Conservation (phyloP, 2,329 filamentous ascomycete species). For the Colletotrichum sp. region DNA sequence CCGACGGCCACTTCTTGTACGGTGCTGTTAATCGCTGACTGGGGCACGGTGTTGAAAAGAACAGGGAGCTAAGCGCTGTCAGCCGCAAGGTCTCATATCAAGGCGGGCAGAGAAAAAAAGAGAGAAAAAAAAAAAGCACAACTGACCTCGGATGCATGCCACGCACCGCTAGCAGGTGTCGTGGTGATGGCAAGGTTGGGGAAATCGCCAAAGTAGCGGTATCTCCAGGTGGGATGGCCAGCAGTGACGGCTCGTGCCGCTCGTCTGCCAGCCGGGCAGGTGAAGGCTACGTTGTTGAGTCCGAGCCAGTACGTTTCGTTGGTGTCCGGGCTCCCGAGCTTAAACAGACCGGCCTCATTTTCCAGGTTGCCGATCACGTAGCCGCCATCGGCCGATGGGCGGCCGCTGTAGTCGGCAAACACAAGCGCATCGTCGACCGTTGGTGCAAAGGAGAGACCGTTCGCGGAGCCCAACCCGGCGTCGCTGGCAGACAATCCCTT, state of each 20-base stretch:
- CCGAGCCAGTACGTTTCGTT: constrained; percentile 27
- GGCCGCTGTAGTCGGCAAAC: constrained; percentile 8
- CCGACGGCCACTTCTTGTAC: constrained; percentile 31
- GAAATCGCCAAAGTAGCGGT: constrained; percentile 41
- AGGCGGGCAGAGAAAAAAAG: neutral
- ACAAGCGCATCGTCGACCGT: constrained; percentile 6
- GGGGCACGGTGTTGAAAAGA: constrained; percentile 33
- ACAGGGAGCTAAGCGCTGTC: constrained; percentile 26
- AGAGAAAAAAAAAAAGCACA: neutral
- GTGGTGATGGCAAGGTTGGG: constrained; percentile 33
- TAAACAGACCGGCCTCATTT: constrained; percentile 35
- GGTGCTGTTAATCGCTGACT: constrained; percentile 24
- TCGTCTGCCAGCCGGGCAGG: constrained; percentile 31
- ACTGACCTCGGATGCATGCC: constrained; percentile 33
- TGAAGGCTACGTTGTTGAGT: constrained; percentile 34
- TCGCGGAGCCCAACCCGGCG: neutral
- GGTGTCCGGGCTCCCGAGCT: constrained; percentile 25
- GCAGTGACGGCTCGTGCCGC: constrained; percentile 28
- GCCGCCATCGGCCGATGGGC: constrained; percentile 7
- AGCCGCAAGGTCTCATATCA: neutral
- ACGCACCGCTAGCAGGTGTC: constrained; percentile 34
- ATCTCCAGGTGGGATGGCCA: constrained; percentile 39
- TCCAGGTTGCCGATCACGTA: constrained; percentile 34
- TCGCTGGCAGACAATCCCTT: neutral
- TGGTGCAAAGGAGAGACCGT: neutral